Percentiles rank a stretch among this genome's conserved stretches.
These are phyloP conservation scores for Stylonectria norvegica DNA, from an alignment of 2,329 filamentous ascomycete species.

Conservation along the genomic window DNA sequence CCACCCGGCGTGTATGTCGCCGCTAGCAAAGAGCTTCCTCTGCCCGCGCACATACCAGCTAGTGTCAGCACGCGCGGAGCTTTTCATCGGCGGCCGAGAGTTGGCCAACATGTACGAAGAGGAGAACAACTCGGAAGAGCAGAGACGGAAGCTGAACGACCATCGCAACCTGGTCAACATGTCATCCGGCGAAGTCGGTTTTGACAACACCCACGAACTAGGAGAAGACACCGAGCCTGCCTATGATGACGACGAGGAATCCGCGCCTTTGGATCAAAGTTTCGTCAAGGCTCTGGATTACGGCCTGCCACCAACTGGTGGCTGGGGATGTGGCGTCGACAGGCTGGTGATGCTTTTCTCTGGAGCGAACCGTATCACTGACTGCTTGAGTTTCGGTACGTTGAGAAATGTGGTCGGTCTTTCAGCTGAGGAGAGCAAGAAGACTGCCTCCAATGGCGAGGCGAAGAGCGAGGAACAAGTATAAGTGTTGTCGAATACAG, in stretches of 20 bases:
- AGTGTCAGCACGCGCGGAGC: slow-evolving; percentile 77
- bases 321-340: slow-evolving; percentile 94
- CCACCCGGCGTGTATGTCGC: slow-evolving; percentile 87
- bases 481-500: slow-evolving; percentile 3
- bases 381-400: slow-evolving; percentile 86
- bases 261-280: slow-evolving; percentile 63
- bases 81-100: slow-evolving; percentile 78
- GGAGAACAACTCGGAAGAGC: slow-evolving; percentile 87
- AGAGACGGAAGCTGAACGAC: slow-evolving; percentile 74
- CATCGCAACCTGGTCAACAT: slow-evolving; percentile 42
- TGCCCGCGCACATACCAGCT: slow-evolving; percentile 66
- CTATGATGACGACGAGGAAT: slow-evolving; percentile 43
- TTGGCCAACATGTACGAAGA: slow-evolving; percentile 98
- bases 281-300: slow-evolving; percentile 84
- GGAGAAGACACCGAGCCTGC: slow-evolving; percentile 35
- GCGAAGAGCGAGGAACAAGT: slow-evolving; percentile 2
- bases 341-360: slow-evolving; percentile 87
- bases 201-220: slow-evolving; percentile 28
- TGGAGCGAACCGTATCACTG: slow-evolving; percentile 72
- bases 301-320: slow-evolving; percentile 90
- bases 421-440: slow-evolving; percentile 35
- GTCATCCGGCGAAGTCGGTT: slow-evolving; percentile 31
- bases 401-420: slow-evolving; percentile 64
- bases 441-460: slow-evolving; percentile 5
- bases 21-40: slow-evolving; percentile 80